These are phyloP conservation scores for Adansonia rubrostipa DNA, from an alignment of 441 rosid species.

Conservation along the genomic window DNA sequence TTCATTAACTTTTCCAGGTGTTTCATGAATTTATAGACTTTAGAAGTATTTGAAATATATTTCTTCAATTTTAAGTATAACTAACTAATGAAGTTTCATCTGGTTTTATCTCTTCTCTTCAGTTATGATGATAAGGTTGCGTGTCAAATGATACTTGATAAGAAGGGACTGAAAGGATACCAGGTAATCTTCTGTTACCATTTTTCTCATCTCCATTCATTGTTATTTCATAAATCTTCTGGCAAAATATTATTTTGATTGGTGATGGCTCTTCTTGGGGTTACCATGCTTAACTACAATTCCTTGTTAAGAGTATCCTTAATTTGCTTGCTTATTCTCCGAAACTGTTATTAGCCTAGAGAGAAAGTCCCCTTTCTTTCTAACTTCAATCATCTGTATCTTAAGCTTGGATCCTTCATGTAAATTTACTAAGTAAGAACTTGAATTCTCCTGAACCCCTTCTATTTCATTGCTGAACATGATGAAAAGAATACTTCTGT, in stretches of 20 bases:
- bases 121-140: conserved; percentile 97
- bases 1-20: neutral
- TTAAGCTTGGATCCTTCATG: neutral
- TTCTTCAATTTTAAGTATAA: neutral
- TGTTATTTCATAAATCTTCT: conserved; percentile 20
- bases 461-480: conserved; percentile 5
- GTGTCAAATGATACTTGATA: conserved; percentile 91
- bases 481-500: neutral
- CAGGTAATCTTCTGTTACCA: conserved; percentile 61
- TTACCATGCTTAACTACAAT: neutral
- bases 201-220: conserved; percentile 14
- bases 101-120: conserved; percentile 36
- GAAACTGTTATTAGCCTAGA: conserved; percentile 16
- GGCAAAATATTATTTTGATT: conserved; percentile 20
- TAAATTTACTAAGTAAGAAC: conserved; percentile 14
- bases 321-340: conserved; percentile 1
- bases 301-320: conserved; percentile 16
- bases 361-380: conserved; percentile 13
- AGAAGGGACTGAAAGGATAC: conserved; percentile 90
- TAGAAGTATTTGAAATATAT: conserved; percentile 7
- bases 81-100: conserved; percentile 9
- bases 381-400: conserved; percentile 3
- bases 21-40: conserved; percentile 8
- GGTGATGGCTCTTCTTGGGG: neutral
- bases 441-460: neutral